phyloP scores from a whole-genome alignment of 2,329 filamentous ascomycete species.

The Pseudocercospora fuligena region DNA sequence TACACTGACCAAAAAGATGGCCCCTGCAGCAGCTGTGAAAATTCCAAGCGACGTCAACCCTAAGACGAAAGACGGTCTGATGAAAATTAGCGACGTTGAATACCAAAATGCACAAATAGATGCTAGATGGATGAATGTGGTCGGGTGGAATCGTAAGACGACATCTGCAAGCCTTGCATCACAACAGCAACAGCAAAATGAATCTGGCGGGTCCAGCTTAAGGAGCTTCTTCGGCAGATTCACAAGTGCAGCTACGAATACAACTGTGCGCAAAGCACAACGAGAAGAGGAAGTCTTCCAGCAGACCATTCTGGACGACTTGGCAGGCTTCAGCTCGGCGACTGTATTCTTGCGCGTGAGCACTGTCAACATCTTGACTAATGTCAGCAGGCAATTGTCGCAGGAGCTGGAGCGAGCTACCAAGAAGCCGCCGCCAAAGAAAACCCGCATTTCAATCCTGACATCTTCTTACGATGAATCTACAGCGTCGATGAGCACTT shows the following conservation, averaged over 20 bases:
- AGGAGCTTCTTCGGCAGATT: constrained; percentile 80
- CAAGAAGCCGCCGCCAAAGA: constrained; percentile 92
- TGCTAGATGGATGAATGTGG: constrained; percentile 82
- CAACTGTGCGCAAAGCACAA: constrained; percentile 62
- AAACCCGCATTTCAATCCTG: constrained; percentile 81
- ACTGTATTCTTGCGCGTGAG: constrained; percentile 89
- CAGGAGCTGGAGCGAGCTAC: constrained; percentile 92
- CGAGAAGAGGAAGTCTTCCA: constrained; percentile 68
- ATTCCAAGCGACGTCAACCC: constrained; percentile 81
- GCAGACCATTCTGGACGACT: constrained; percentile 69
- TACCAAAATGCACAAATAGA: constrained; percentile 91
- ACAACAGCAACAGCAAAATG: constrained; percentile 54
- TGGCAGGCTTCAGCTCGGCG: constrained; percentile 71
- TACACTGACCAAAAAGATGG: constrained; percentile 80
- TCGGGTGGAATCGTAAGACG: constrained; percentile 73
- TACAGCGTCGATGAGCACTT: constrained; percentile 63
- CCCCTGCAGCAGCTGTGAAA: constrained; percentile 72
- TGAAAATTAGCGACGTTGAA: constrained; percentile 82
- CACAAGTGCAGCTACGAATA: constrained; percentile 41
- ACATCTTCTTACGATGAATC: constrained; percentile 89
- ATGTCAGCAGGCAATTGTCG: constrained; percentile 72
- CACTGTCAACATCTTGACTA: constrained; percentile 80
- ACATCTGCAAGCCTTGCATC: constrained; percentile 23
- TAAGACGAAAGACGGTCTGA: constrained; percentile 82
- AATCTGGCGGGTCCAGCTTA: constrained; percentile 47